Evolutionary conservation across 495 filamentous ascomycete species (phyloP).

Genomic region (Neurospora discreta): DNA sequence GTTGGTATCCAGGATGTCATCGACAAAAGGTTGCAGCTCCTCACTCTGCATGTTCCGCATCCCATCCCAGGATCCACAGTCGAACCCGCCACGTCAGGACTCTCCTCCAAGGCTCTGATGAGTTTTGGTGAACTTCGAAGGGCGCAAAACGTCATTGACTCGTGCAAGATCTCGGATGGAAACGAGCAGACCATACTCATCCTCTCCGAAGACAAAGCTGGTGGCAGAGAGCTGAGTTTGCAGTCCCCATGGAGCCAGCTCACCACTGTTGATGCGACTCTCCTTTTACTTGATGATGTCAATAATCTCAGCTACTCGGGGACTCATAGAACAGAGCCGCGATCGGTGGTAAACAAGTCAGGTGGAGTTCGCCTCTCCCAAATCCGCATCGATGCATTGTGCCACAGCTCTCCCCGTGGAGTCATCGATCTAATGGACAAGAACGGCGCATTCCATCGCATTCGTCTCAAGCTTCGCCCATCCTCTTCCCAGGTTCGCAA

Average conservation of each 20-base stretch:
- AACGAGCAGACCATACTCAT: slow-evolving; percentile 51
- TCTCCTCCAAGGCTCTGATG: slow-evolving; percentile 20
- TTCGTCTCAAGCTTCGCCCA: slow-evolving; percentile 57
- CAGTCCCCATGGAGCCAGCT: slow-evolving; percentile 65
- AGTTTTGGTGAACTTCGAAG: slow-evolving; percentile 33
- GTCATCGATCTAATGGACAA: slow-evolving; percentile 55
- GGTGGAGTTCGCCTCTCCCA: slow-evolving; percentile 12
- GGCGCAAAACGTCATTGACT: slow-evolving; percentile 58
- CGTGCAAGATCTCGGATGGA: slow-evolving; percentile 62
- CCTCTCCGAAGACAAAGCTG: slow-evolving; percentile 52
- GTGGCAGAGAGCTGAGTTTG: slow-evolving; percentile 52
- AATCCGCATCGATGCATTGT: slow-evolving; percentile 30
- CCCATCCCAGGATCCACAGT: background rate
- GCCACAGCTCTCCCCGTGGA: slow-evolving; percentile 39
- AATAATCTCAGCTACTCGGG: slow-evolving; percentile 29
- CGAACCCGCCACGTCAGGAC: slow-evolving; percentile 2
- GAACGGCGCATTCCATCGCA: slow-evolving; percentile 47
- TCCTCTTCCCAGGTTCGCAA: slow-evolving; percentile 47
- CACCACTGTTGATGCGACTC: slow-evolving; percentile 42
- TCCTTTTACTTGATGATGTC: slow-evolving; percentile 27
- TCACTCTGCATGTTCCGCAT: slow-evolving; percentile 46
- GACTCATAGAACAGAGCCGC: slow-evolving; percentile 9
- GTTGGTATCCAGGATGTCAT: slow-evolving; percentile 59
- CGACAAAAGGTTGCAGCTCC: slow-evolving; percentile 53
- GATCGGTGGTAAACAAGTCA: background rate